phyloP scores from a whole-genome alignment of 768 basidiomycete genomes.

The Lactarius evosmus region DNA sequence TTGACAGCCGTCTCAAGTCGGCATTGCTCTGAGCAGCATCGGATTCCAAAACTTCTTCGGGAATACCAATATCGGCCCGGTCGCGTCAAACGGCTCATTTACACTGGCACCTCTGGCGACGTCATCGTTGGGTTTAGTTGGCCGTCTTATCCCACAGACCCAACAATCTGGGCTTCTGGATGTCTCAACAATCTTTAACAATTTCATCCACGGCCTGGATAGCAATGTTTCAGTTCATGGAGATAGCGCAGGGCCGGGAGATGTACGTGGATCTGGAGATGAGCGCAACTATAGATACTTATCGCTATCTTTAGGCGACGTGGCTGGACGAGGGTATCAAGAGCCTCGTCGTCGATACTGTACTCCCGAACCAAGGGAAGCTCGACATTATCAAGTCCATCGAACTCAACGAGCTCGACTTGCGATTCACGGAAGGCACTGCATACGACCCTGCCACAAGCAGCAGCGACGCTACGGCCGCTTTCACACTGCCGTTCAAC shows the following conservation, averaged over 20 bases:
- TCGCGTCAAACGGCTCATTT: constrained; percentile 47
- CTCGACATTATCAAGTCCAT: constrained; percentile 65
- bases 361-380: constrained; percentile 60
- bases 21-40: constrained; percentile 58
- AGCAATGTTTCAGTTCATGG: constrained; percentile 59
- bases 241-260: constrained; percentile 52
- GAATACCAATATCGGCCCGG: constrained; percentile 56
- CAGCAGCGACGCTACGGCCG: constrained; percentile 56
- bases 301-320: constrained; percentile 44
- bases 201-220: constrained; percentile 64
- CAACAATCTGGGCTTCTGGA: constrained; percentile 49
- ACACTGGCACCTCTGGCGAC: constrained; percentile 54
- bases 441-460: constrained; percentile 58
- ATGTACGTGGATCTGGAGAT: constrained; percentile 39
- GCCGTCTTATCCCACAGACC: constrained; percentile 62
- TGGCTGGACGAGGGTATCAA: constrained; percentile 75
- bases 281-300: constrained; percentile 1
- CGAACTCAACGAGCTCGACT: constrained; percentile 52
- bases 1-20: constrained; percentile 68
- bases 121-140: constrained; percentile 51
- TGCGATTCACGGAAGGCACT: constrained; percentile 55
- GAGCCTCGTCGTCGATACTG: constrained; percentile 52
- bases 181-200: constrained; percentile 67
- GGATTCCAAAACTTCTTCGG: constrained; percentile 58
- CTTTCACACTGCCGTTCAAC: constrained; percentile 64